phyloP scores from a whole-genome alignment of 345 rosid species.

The Kandelia obovata region DNA sequence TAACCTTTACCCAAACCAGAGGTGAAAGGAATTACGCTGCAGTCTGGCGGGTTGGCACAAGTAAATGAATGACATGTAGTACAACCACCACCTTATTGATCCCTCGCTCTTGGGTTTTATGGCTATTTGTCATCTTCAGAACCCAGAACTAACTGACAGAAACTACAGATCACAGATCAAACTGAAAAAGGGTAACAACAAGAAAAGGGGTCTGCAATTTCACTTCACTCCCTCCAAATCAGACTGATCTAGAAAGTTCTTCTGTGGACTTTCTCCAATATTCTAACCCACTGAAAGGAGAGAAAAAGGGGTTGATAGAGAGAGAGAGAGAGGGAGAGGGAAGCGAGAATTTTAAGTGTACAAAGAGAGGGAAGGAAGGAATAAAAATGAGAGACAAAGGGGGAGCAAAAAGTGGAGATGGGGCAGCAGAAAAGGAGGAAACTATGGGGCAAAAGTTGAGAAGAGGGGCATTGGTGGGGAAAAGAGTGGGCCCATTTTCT shows the following conservation, averaged over 20 bases:
- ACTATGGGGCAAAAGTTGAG: slow-evolving; percentile 72
- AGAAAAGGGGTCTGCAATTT: not conserved
- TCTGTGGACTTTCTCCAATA: too few relatives aligned
- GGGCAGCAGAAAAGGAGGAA: slow-evolving; percentile 57
- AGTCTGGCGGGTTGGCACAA: slow-evolving; percentile 37
- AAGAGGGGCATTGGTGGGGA: slow-evolving; percentile 43
- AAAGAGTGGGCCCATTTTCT: slow-evolving; percentile 44
- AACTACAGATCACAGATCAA: not conserved
- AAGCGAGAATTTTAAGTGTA: not conserved
- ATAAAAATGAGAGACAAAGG: slow-evolving; percentile 21
- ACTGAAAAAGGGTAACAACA: too few relatives aligned
- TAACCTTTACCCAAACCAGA: not conserved
- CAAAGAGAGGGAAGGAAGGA: slow-evolving; percentile 11
- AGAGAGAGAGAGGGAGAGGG: slow-evolving; percentile 7
- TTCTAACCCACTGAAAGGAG: too few relatives aligned
- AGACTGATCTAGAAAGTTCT: slow-evolving; percentile 7
- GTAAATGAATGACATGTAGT: slow-evolving; percentile 33
- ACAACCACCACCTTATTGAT: slow-evolving; percentile 8
- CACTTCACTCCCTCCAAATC: not conserved
- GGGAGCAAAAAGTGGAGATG: slow-evolving; percentile 36
- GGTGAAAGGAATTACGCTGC: not conserved
- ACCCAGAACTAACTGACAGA: not conserved
- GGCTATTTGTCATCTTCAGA: not conserved
- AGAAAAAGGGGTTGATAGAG: not conserved
- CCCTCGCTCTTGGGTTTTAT: not conserved